Evolutionary conservation across 345 rosid genomes (phyloP).

Genomic region (Xanthoceras sorbifolium): DNA sequence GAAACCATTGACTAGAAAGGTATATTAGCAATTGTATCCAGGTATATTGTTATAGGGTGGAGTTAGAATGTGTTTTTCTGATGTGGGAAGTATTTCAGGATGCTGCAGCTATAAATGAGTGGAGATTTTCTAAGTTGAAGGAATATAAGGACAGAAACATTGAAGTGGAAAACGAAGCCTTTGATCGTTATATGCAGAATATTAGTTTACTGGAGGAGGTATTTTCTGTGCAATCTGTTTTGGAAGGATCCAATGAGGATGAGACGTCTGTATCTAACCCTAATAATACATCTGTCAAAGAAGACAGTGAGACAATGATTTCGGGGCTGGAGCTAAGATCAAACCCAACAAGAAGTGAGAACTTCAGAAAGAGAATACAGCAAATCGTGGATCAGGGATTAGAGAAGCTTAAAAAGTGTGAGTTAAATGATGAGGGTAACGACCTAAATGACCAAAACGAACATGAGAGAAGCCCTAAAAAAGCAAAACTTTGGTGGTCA

Average conservation of each 20-base stretch:
- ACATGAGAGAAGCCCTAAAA: slow-evolving; percentile 34
- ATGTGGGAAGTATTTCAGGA: slow-evolving; percentile 54
- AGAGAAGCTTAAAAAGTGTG: slow-evolving; percentile 47
- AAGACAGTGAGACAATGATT: slow-evolving; percentile 27
- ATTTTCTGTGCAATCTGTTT: slow-evolving; percentile 49
- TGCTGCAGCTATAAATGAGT: slow-evolving; percentile 78
- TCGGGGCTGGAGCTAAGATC: slow-evolving; percentile 50
- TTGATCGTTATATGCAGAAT: slow-evolving; percentile 79
- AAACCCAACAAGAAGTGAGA: slow-evolving; percentile 50
- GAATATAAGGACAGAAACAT: slow-evolving; percentile 70
- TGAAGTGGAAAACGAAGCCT: slow-evolving; percentile 81
- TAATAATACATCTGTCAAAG: slow-evolving; percentile 31
- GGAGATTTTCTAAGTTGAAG: slow-evolving; percentile 90
- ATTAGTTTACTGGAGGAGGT: slow-evolving; percentile 76
- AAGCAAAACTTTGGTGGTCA: slow-evolving; percentile 32
- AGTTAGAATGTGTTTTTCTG: slow-evolving; percentile 6
- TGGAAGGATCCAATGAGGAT: slow-evolving; percentile 37
- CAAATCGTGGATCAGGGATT: slow-evolving; percentile 65
- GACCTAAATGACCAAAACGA: slow-evolving; percentile 33
- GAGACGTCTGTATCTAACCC: slow-evolving; percentile 23
- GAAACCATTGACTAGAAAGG: slow-evolving; percentile 89
- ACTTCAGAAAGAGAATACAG: slow-evolving; percentile 50
- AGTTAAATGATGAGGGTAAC: slow-evolving; percentile 25
- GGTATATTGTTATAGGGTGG: slow-evolving; percentile 9
- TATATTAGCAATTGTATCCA: slow-evolving; percentile 19